Evolutionary conservation across 2,329 filamentous ascomycete genomes (phyloP).

Genomic region (Plenodomus biglobosus): DNA sequence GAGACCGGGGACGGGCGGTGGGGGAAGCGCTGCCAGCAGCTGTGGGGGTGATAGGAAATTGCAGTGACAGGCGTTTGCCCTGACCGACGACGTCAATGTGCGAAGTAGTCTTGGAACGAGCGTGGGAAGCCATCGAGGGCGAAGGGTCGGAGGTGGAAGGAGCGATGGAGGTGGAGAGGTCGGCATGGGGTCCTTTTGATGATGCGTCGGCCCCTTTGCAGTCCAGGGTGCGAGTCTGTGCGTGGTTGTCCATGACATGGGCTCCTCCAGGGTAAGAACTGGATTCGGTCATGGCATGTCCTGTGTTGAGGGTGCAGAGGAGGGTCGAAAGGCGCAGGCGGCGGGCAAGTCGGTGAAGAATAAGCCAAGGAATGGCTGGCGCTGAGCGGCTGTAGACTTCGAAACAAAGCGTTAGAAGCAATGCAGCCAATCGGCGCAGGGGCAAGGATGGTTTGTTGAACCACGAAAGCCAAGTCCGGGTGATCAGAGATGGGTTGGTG

Average conservation of each 20-base stretch:
- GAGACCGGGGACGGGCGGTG: conserved; percentile 33
- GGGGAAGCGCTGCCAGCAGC: conserved; percentile 37
- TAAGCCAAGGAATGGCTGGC: conserved; percentile 33
- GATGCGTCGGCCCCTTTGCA: conserved; percentile 23
- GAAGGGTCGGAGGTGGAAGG: conserved; percentile 3
- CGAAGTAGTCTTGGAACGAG: conserved; percentile 33
- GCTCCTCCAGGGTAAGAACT: conserved; percentile 22
- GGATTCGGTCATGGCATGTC: conserved; percentile 24
- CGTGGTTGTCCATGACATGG: conserved; percentile 31
- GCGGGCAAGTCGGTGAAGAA: conserved; percentile 40
- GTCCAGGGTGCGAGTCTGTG: conserved; percentile 34
- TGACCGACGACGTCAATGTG: conserved; percentile 36
- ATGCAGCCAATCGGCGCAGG: conserved; percentile 29
- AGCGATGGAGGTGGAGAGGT: conserved; percentile 11
- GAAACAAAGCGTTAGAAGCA: conserved; percentile 34
- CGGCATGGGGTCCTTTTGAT: conserved; percentile 17
- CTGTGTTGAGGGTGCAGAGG: conserved; percentile 20
- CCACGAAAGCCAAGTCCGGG: conserved; percentile 37
- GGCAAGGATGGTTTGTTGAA: conserved; percentile 26
- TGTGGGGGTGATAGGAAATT: conserved; percentile 51
- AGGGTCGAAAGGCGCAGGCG: conserved; percentile 31
- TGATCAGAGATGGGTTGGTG: conserved; percentile 23
- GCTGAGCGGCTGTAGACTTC: conserved; percentile 35
- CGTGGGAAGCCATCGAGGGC: conserved; percentile 26
- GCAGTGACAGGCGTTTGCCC: conserved; percentile 52